Percentiles rank a stretch among this genome's conserved stretches.
Evolutionary conservation across 805 yeast species (phyloP).

Genomic region (Candida ficus): DNA sequence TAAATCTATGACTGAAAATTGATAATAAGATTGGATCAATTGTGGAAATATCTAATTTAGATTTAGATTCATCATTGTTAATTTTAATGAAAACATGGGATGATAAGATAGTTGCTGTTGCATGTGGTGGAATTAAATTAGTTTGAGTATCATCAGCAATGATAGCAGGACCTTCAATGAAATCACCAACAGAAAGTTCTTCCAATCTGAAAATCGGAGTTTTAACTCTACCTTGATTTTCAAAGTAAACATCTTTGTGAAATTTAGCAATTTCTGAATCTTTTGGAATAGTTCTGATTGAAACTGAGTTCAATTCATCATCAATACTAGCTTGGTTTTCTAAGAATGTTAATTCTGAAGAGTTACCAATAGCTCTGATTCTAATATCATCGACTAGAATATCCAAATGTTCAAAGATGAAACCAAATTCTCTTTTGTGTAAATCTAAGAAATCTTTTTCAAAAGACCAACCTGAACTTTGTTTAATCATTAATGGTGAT

Average conservation of each 20-base stretch:
- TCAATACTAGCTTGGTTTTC: constrained; percentile 41
- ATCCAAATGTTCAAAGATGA: constrained; percentile 49
- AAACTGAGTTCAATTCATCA: constrained; percentile 43
- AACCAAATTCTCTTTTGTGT: constrained; percentile 73
- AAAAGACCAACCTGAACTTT: constrained; percentile 29
- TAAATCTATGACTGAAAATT: constrained; percentile 76
- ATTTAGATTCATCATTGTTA: constrained; percentile 13
- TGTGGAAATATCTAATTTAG: constrained; percentile 26
- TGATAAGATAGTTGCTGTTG: constrained; percentile 49
- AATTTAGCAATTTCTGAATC: constrained; percentile 25
- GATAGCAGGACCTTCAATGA: constrained; percentile 66
- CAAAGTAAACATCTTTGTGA: constrained; percentile 52
- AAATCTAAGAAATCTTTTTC: constrained; percentile 41
- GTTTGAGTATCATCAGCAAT: constrained; percentile 81
- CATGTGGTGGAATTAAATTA: constrained; percentile 60
- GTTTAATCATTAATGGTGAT: constrained; percentile 69
- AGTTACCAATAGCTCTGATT: constrained; percentile 66
- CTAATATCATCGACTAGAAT: constrained; percentile 69
- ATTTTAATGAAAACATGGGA: constrained; percentile 54
- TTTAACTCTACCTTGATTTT: constrained; percentile 34
- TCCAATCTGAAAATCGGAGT: constrained; percentile 55
- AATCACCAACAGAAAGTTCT: constrained; percentile 47
- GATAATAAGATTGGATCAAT: constrained; percentile 71
- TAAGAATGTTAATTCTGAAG: constrained; percentile 28
- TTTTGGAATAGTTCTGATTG: constrained; percentile 21